Evolutionary conservation across 441 rosid genomes (phyloP).

Genomic region (Syzygium malaccense): DNA sequence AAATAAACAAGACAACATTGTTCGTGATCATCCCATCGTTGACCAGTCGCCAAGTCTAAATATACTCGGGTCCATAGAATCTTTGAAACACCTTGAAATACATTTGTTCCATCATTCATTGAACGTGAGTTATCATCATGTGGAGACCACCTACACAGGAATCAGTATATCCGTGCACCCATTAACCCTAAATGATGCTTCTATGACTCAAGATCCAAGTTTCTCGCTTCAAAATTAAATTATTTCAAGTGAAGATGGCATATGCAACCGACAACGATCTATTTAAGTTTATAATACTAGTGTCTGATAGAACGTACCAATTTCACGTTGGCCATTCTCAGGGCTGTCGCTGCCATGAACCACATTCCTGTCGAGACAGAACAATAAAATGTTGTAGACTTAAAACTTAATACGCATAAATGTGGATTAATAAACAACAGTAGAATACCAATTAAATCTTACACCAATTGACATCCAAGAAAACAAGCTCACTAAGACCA

Average conservation of each 20-base stretch:
- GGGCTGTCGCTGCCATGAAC: constrained; percentile 97
- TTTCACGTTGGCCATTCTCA: constrained; percentile 88
- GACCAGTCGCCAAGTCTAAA: not conserved
- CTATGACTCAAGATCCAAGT: not conserved
- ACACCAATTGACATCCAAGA: not conserved
- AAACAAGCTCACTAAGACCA: not conserved
- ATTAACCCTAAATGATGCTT: not conserved
- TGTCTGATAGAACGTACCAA: constrained; percentile 32
- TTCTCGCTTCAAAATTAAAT: not conserved
- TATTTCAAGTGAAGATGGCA: not conserved
- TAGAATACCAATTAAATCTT: not conserved
- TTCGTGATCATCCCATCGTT: not conserved
- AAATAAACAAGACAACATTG: not conserved
- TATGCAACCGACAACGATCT: not conserved
- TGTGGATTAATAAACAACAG: not conserved
- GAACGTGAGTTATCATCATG: not conserved
- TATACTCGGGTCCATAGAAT: not conserved
- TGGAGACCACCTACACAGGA: not conserved
- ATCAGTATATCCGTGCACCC: not conserved
- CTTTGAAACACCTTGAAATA: not conserved
- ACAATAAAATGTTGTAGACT: not conserved
- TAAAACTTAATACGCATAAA: not conserved
- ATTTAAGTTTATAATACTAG: not conserved
- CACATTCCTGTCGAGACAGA: constrained; percentile 55
- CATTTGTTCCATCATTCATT: not conserved